Conservation (phyloP, 495 filamentous ascomycete species). For the Neurospora sp. region DNA sequence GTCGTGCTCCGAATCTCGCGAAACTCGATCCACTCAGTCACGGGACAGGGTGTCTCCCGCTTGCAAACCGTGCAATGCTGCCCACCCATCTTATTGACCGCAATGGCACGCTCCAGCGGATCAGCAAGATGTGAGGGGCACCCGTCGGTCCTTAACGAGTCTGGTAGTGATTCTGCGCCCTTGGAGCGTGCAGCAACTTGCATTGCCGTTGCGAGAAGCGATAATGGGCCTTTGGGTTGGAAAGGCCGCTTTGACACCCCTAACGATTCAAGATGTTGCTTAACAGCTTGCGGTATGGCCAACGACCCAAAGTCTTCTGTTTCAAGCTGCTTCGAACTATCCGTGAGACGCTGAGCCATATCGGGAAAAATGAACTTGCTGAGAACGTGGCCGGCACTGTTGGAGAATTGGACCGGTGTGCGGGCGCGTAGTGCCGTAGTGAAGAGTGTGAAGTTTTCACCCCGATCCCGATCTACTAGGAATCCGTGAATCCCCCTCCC, state of each 20-base stretch:
- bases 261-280: not conserved
- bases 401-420: conserved; percentile 16
- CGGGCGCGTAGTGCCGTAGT: conserved; percentile 12
- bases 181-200: conserved; percentile 3
- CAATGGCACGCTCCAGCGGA: conserved; percentile 6
- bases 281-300: conserved; percentile 1
- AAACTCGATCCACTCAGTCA: conserved; percentile 24
- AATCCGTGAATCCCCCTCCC: not conserved
- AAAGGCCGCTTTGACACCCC: not conserved
- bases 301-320: conserved; percentile 15
- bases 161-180: not conserved
- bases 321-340: not conserved
- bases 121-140: conserved; percentile 1
- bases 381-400: conserved; percentile 1
- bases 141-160: not conserved
- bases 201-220: conserved; percentile 18
- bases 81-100: conserved; percentile 9
- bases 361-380: conserved; percentile 12
- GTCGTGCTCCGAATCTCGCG: conserved; percentile 3
- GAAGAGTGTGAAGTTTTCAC: conserved; percentile 3
- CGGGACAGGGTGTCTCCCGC: conserved; percentile 12
- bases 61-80: conserved; percentile 17
- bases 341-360: not conserved
- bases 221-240: conserved; percentile 9
- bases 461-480: not conserved